Base-by-base conservation (phyloP, 495 filamentous ascomycete genomes). In the Penicillium antarcticum region DNA sequence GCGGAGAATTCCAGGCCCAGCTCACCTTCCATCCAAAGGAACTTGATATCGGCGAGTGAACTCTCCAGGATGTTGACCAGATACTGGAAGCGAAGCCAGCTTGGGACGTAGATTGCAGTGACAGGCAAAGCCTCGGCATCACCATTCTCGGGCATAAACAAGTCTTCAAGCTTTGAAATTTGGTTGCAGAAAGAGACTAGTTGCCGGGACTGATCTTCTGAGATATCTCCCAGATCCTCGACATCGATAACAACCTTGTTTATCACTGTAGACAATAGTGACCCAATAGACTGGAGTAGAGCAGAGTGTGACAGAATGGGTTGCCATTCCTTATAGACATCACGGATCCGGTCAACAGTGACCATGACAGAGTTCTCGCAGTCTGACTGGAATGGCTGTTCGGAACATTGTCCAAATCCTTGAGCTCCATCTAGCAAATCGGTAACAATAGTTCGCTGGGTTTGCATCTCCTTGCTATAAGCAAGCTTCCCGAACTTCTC, bases 1-100 rank as follows among this genome's bases (percentile, higher is more conserved):
- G 74, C 75, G 13, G 85, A 82, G 66, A 96, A 96, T 55, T 95
- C 90, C 48, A 94, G 58, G 58, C 85, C 85, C 45, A 97, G 67
- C 60, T 91, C 88, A 40, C 88, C 88, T 60, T 97, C 91, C 39
- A 82, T 74, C 89, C 91, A 97, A 42, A 96, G 67, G 61, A 81
- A 96, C 62, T 84, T 83, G 55, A 99, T 92, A 56, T 99, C 92
- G 45, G 82, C 86, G 37, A 97, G 73, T 45, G 87, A 89, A 58
- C 88, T 91, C 67, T 97, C 91, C 43, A 99, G 69, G 43, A 99
- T 89, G 63, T 95, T 89, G 44, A 83, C 77, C 16, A 99, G 71
- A 61, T 90, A 96, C 60, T 94, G 87, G 60, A 99, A 89, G 47
- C 89, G 86, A 47, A 96, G 75, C 95, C 94, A 99, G 53, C 80